A percentile compares a stretch with the other conserved stretches of the same genome.
Evolutionary conservation across 805 yeast species (phyloP).

Genomic region (Teunomyces tritomae): DNA sequence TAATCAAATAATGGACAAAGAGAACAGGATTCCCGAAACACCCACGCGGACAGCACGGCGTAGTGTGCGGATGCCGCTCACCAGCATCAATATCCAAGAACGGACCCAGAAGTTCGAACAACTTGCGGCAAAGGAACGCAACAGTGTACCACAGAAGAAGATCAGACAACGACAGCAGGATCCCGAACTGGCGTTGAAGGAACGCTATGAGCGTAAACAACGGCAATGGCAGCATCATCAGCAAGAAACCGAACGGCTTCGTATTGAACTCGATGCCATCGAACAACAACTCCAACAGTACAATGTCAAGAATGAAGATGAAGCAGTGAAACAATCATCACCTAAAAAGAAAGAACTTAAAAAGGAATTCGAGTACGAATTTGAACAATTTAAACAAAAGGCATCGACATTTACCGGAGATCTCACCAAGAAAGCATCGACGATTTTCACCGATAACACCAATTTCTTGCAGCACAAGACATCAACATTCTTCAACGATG

Average conservation of each 20-base stretch:
- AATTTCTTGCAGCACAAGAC: conserved; percentile 15
- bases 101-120: background rate
- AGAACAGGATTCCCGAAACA: background rate
- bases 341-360: background rate
- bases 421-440: conserved; percentile 9
- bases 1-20: background rate
- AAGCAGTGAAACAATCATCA: conserved; percentile 3
- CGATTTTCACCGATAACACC: conserved; percentile 5
- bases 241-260: conserved; percentile 31
- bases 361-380: background rate
- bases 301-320: background rate
- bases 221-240: conserved; percentile 50
- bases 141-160: conserved; percentile 34
- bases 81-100: background rate
- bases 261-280: conserved; percentile 34
- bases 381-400: background rate
- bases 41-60: background rate
- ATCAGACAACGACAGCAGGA: background rate
- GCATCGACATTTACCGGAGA: background rate
- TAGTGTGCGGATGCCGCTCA: background rate
- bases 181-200: conserved; percentile 13
- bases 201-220: conserved; percentile 48
- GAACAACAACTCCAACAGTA: conserved; percentile 19
- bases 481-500: conserved; percentile 22
- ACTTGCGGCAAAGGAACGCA: conserved; percentile 6